Evolutionary conservation across 306 rosid species (phyloP).

Genomic region (Cyamopsis tetragonoloba): DNA sequence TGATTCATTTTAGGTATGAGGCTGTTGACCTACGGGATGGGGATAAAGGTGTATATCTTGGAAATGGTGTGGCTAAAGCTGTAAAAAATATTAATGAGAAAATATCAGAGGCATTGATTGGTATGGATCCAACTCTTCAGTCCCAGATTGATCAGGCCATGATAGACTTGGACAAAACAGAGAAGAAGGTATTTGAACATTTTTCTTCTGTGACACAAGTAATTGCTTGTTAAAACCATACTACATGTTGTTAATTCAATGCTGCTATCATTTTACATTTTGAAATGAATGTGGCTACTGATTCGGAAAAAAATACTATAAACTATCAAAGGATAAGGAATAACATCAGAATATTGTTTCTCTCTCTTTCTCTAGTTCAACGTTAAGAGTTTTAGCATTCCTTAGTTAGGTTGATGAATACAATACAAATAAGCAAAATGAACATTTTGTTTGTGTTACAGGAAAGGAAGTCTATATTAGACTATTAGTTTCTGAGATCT

Average conservation of each 20-base stretch:
- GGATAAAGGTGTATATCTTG: conserved; percentile 79
- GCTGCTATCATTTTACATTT: neutral
- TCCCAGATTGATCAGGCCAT: conserved; percentile 92
- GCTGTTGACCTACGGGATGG: conserved; percentile 92
- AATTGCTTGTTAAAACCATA: conserved; percentile 6
- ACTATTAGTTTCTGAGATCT: neutral
- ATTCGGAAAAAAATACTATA: neutral
- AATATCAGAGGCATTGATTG: conserved; percentile 81
- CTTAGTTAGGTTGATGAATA: neutral
- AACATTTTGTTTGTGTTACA: neutral
- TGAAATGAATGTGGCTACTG: conserved; percentile 1
- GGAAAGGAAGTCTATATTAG: neutral
- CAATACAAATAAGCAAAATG: neutral
- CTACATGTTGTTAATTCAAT: neutral
- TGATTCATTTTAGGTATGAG: conserved; percentile 64
- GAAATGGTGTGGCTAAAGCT: conserved; percentile 78
- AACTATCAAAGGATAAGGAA: neutral
- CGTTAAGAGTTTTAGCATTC: conserved; percentile 1
- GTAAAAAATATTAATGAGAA: conserved; percentile 82
- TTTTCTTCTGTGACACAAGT: neutral
- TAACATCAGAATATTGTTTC: neutral
- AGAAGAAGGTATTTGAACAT: conserved; percentile 62
- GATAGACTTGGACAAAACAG: conserved; percentile 93
- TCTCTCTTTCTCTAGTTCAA: neutral
- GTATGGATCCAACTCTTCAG: conserved; percentile 93